These are phyloP conservation scores for Lolium multiflorum DNA, from an alignment of 176 grass and related monocot species.

Conservation along the genomic window DNA sequence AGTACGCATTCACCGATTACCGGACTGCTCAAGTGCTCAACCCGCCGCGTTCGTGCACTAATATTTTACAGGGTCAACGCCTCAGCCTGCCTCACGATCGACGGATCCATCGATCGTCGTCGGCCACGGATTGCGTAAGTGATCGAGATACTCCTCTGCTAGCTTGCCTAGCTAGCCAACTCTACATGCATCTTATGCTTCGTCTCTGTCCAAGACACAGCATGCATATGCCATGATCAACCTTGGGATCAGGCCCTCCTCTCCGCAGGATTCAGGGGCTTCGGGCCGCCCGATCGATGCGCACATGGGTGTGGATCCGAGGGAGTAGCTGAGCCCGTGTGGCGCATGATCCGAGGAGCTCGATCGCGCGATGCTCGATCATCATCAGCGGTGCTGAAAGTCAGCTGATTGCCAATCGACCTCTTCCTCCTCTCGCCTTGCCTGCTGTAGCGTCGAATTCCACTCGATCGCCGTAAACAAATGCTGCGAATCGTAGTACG, in stretches of 20 bases:
- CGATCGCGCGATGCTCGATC: background rate
- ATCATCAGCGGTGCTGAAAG: slow-evolving; percentile 8
- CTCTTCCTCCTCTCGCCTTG: background rate
- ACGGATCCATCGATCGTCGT: slow-evolving; percentile 5
- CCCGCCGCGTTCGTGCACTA: background rate
- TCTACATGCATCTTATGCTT: slow-evolving; percentile 46
- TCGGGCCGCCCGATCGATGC: slow-evolving; percentile 35
- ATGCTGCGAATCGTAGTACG: background rate
- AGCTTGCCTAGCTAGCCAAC: background rate
- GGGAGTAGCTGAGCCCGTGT: background rate
- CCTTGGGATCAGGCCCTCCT: slow-evolving; percentile 44
- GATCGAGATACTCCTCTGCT: background rate
- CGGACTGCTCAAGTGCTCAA: too few relatives aligned
- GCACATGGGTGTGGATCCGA: slow-evolving; percentile 56
- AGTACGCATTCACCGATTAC: background rate
- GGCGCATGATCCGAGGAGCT: slow-evolving; percentile 64
- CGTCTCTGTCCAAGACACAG: slow-evolving; percentile 16
- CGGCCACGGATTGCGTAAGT: slow-evolving; percentile 43
- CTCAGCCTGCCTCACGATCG: background rate
- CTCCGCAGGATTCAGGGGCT: slow-evolving; percentile 45
- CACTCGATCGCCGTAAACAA: slow-evolving; percentile 55
- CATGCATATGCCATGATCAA: slow-evolving; percentile 46
- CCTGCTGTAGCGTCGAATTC: slow-evolving; percentile 28
- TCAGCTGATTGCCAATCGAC: slow-evolving; percentile 28
- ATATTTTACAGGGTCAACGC: slow-evolving; percentile 53